Evolutionary conservation across 257 asterid genomes (phyloP).

Genomic region (Ballota nigra): DNA sequence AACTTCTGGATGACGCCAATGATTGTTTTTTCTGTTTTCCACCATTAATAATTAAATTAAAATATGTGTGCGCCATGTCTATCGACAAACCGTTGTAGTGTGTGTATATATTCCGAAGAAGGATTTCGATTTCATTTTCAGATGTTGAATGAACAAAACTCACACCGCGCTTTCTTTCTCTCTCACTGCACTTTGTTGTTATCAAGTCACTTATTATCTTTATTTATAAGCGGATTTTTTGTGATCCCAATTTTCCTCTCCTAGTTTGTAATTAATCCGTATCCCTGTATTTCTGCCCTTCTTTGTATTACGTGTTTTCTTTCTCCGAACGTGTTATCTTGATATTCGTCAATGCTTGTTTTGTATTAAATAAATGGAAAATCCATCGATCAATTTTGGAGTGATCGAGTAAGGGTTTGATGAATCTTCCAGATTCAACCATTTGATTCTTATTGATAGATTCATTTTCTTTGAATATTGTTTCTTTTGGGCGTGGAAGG

Average conservation of each 20-base stretch:
- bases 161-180: no score
- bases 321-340: neutral
- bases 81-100: no score
- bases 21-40: no score
- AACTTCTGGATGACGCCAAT: no score
- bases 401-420: neutral
- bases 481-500: neutral
- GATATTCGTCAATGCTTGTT: neutral
- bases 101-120: no score
- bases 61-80: no score
- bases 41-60: no score
- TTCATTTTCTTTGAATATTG: slow-evolving; percentile 1
- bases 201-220: neutral
- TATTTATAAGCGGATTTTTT: neutral
- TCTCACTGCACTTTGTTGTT: neutral
- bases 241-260: neutral
- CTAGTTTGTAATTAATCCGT: neutral
- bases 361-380: no score
- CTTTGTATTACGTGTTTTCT: neutral
- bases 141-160: neutral
- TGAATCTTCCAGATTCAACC: neutral
- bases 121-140: no score
- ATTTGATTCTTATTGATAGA: neutral
- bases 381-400: neutral
- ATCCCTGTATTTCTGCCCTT: neutral